Percentiles rank a stretch among this genome's conserved stretches.
phyloP scores from a whole-genome alignment of 345 rosid species.

The Dimocarpus longan region DNA sequence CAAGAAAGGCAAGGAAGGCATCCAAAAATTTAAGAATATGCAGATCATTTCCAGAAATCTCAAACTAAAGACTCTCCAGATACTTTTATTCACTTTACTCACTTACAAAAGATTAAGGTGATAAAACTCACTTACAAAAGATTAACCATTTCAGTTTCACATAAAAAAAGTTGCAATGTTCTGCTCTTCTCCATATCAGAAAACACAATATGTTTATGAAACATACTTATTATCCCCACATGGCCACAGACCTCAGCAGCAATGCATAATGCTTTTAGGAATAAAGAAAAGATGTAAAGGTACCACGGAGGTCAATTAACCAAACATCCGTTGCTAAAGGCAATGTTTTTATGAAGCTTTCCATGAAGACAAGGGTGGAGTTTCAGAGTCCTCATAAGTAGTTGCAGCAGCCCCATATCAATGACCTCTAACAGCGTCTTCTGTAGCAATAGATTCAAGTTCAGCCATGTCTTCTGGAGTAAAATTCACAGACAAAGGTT shows the following conservation, averaged over 20 bases:
- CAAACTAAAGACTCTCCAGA: no score
- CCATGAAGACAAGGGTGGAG: constrained; percentile 67
- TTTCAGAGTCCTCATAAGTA: constrained; percentile 4
- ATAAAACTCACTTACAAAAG: no score
- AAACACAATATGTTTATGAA: neutral
- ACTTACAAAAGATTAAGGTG: no score
- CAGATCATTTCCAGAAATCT: no score
- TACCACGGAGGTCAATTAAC: neutral
- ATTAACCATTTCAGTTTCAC: neutral
- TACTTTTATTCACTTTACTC: no score
- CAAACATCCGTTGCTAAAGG: neutral
- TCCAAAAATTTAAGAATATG: no score
- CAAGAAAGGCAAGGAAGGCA: no score
- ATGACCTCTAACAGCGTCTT: no score
- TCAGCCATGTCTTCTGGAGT: constrained; percentile 23
- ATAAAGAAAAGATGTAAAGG: neutral
- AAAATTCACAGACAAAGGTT: constrained; percentile 21
- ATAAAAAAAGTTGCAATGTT: neutral
- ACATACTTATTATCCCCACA: neutral
- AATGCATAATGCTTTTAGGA: neutral
- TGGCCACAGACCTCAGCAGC: neutral
- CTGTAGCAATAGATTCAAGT: constrained; percentile 9
- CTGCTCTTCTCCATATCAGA: neutral
- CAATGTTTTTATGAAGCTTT: constrained; percentile 4
- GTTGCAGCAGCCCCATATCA: no score